These are phyloP conservation scores for Aspergillus biplanus DNA, from an alignment of 495 filamentous ascomycete species.

Conservation along the genomic window DNA sequence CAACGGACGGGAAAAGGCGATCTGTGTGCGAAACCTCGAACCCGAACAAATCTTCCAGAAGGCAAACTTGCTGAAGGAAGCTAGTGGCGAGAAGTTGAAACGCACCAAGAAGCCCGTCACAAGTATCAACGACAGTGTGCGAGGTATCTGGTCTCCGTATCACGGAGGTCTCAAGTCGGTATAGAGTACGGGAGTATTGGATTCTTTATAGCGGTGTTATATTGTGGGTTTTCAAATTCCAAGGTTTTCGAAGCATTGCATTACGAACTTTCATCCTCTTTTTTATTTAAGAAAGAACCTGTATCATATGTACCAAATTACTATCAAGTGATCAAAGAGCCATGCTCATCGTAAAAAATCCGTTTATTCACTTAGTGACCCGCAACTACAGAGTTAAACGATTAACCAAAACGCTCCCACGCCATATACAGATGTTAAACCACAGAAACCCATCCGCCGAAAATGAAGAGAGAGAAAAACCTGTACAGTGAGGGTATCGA, in stretches of 20 bases:
- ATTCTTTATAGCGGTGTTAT: conserved; percentile 29
- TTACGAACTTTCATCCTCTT: conserved; percentile 35
- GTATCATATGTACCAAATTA: conserved; percentile 29
- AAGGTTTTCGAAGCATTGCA: conserved; percentile 35
- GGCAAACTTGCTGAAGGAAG: conserved; percentile 75
- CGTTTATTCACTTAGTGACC: neutral
- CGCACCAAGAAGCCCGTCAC: conserved; percentile 78
- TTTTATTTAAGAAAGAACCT: conserved; percentile 22
- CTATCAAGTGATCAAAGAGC: conserved; percentile 4
- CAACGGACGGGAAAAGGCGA: conserved; percentile 82
- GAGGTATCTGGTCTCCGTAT: conserved; percentile 93
- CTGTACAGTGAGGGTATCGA: conserved; percentile 35
- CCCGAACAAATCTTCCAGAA: conserved; percentile 81
- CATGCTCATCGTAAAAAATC: neutral
- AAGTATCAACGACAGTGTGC: conserved; percentile 88
- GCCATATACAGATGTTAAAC: neutral
- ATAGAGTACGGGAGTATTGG: conserved; percentile 24
- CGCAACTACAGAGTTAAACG: neutral
- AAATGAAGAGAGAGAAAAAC: conserved; percentile 1
- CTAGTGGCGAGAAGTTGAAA: conserved; percentile 85
- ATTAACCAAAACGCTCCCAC: neutral
- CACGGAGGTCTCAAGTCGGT: conserved; percentile 65
- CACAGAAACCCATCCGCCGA: conserved; percentile 11
- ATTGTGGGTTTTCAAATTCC: conserved; percentile 24
- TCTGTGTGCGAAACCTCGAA: conserved; percentile 88